Evolutionary conservation across 345 rosid species (phyloP), one percentile per base, ranked within the genome.

Genomic region (Aurinia saxatilis): DNA sequence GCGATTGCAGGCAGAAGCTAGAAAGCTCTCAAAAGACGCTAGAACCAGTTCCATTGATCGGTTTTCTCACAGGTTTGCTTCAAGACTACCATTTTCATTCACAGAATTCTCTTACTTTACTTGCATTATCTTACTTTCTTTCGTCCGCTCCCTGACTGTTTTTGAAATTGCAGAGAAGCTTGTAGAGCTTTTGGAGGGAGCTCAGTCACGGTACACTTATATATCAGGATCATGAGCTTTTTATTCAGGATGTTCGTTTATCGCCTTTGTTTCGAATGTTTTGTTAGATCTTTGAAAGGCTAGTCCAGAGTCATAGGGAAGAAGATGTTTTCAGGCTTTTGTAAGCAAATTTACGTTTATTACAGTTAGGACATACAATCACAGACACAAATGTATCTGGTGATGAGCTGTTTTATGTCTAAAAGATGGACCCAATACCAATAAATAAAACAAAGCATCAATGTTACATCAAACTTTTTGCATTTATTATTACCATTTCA

Each of bases 171-270:
- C 82, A 95, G 99, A 50, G 29, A 95, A 95, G 84, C 14, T 90
- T 39, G 85, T 86, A 52, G 99, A 95, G 80, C 84, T 95, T 66
- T 35, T 88, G 16, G 65, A 73, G n/a, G 98, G 96, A 52, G 95
- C 95, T 48, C 98, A 90, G 68, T 78, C 96, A 27, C 86, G 95
- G 51, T 90, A 86, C 75, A 84, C 95, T 1, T 95, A 88, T 85
- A 86, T 84, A 84, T 90, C 98, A 1, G 96, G 96, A 59, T 90
- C 99, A 1, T 90, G 71, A 82, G n/a, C n/a, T n/a, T n/a, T n/a
- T n/a, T n/a, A n/a, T n/a, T n/a, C n/a, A n/a, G n/a, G 57, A 27
- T 27, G 44, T 48, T 9, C 37, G 10, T 30, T 33, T 39, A 21
- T 50, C 21, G 23, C 39, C 60, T 23, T 21, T 41, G 53, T 34